Base-by-base conservation (phyloP, 2,329 filamentous ascomycete species). In the Xylariaceae sp. region DNA sequence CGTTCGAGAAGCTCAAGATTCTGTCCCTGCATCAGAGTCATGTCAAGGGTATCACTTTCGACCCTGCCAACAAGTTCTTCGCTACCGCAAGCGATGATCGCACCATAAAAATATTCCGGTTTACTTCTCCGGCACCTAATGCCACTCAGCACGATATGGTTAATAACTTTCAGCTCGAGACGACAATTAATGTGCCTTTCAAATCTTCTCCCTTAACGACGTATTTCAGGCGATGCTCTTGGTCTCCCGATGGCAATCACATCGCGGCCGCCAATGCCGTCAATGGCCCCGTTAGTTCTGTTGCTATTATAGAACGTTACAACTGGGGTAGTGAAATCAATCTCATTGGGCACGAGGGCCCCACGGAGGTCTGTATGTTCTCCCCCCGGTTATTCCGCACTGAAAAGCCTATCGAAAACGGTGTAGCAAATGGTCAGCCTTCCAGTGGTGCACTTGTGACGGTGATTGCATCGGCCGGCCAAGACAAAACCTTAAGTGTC, bases 51-150 rank as follows among this genome's bases (percentile, higher is more conserved):
- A 95, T 99, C 65, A 96, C 92, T 0, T 99, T 99, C 68, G 94
- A 99, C 68, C 94, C 94, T 0, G 94, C 94, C 42, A 97, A 97
- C 76, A 99, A 97, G 70, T 99, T 96, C 76, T 99, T 99, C 72
- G 94, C 95, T 12, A 99, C 95, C 0, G 91, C 95, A 2, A 96
- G 91, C 73, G 94, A 99, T 70, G 94, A 99, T 71, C 85, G 94
- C 56, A 92, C 91, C 2, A 95, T 99, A 72, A 95, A 95, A 70
- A 89, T 99, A 65, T 97, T 95, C 72, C 85, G 91, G 56, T 99
- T 96, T 71, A 96, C 89, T 2, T 88, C 92, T 1, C 91, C 94
- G 0, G 82, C 87, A 1, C 89, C 94, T 7, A 96, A 96, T 69
- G 89, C 94, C 37, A 95, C 89, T 1, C 85, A 92, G 51, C 90